These are phyloP conservation scores for Eucalyptus cladocalyx DNA, from an alignment of 345 rosid genomes.

Conservation along the genomic window DNA sequence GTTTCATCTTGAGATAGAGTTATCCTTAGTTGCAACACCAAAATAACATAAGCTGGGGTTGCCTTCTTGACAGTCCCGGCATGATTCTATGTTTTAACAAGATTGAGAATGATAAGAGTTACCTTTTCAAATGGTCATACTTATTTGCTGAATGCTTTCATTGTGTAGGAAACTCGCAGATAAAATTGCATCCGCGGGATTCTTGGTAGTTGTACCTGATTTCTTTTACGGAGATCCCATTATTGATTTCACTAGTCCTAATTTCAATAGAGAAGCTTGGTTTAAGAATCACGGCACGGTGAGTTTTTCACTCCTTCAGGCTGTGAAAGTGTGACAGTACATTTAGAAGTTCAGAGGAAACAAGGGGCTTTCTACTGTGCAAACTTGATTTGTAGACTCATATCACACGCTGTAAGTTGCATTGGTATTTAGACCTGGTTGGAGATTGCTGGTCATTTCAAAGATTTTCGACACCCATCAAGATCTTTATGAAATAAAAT, in stretches of 20 bases:
- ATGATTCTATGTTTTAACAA: not conserved
- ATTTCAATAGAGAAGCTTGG: conserved; percentile 1
- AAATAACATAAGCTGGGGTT: not conserved
- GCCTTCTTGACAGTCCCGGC: not conserved
- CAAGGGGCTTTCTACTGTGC: not conserved
- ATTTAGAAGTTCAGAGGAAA: not conserved
- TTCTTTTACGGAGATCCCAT: not conserved
- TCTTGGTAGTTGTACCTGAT: conserved; percentile 16
- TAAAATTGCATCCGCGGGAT: conserved; percentile 20
- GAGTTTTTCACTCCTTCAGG: not conserved
- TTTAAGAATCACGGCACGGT: not conserved
- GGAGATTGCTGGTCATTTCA: not conserved
- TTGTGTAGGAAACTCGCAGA: conserved; percentile 24
- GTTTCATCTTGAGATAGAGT: not conserved
- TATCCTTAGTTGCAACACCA: not conserved
- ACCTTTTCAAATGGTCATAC: not conserved
- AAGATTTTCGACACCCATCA: not conserved
- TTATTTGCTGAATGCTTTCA: not conserved
- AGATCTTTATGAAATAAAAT: not conserved
- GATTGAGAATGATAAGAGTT: not conserved
- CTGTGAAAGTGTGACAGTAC: not conserved
- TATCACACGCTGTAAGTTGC: not conserved
- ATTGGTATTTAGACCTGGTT: not conserved
- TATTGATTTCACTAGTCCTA: not conserved
- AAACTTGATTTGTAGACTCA: not conserved